Conservation (phyloP, 2,329 filamentous ascomycete genomes). For the Botrytis deweyae region DNA sequence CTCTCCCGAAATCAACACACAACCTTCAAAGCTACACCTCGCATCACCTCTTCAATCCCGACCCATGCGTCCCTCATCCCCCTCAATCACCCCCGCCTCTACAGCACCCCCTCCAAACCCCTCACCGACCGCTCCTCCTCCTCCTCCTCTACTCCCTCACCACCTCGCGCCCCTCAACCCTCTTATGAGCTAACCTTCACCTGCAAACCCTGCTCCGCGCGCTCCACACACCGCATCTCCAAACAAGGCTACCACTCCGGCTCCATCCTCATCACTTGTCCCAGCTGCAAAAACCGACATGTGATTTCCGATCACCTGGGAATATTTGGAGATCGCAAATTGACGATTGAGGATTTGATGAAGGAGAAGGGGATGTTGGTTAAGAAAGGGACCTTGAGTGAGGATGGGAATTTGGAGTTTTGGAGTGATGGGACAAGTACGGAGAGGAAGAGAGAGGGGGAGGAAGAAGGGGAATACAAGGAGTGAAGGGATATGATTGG, state of each 20-base stretch:
- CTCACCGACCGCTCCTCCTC: neutral
- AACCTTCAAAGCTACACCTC: too few species aligned
- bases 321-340: constrained; percentile 69
- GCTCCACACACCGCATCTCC: constrained; percentile 81
- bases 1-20: neutral
- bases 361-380: constrained; percentile 71
- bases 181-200: constrained; percentile 90
- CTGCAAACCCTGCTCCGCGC: constrained; percentile 77
- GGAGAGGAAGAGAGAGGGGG: constrained; percentile 23
- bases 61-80: too few species aligned
- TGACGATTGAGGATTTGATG: constrained; percentile 77
- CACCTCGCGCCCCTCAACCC: constrained; percentile 44
- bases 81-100: neutral
- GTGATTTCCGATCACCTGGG: constrained; percentile 88
- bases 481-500: neutral
- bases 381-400: constrained; percentile 67
- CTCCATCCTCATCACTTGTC: constrained; percentile 85
- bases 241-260: constrained; percentile 96
- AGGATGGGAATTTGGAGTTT: constrained; percentile 87
- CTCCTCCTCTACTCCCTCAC: neutral
- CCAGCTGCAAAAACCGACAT: constrained; percentile 81
- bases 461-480: neutral
- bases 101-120: neutral
- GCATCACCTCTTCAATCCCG: too few species aligned
- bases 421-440: constrained; percentile 64